These are phyloP conservation scores for Moelleriella libera DNA, from an alignment of 2,329 filamentous ascomycete genomes.

Conservation along the genomic window DNA sequence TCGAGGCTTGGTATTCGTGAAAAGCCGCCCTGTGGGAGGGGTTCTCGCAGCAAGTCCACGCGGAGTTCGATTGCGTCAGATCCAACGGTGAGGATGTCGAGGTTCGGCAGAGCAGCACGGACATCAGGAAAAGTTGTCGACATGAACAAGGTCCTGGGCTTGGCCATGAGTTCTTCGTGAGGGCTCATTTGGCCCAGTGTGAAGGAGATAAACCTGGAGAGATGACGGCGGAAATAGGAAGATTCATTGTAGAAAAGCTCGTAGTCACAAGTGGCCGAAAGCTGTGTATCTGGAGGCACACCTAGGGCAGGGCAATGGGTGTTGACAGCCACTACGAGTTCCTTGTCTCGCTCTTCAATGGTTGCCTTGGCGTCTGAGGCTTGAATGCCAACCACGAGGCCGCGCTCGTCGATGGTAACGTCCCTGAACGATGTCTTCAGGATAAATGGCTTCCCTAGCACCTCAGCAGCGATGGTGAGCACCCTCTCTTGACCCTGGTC, in stretches of 20 bases:
- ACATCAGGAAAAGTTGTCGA: constrained; percentile 84
- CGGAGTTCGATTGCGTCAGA: constrained; percentile 76
- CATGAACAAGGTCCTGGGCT: constrained; percentile 69
- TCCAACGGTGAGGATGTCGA: constrained; percentile 78
- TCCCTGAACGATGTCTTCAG: constrained; percentile 41
- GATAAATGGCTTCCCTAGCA: constrained; percentile 59
- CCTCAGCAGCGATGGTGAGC: constrained; percentile 61
- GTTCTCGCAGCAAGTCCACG: constrained; percentile 68
- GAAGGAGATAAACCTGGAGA: constrained; percentile 67
- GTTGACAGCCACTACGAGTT: constrained; percentile 55
- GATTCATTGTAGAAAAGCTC: constrained; percentile 71
- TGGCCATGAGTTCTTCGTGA: constrained; percentile 64
- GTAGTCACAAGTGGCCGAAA: constrained; percentile 64
- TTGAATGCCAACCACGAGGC: constrained; percentile 54
- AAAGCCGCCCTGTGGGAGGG: constrained; percentile 45
- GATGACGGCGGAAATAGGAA: constrained; percentile 59
- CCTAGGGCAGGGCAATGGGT: constrained; percentile 61
- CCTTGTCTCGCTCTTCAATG: constrained; percentile 41
- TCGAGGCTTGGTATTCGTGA: constrained; percentile 60
- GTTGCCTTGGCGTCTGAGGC: constrained; percentile 41
- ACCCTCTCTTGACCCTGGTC: constrained; percentile 60
- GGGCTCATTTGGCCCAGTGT: constrained; percentile 66
- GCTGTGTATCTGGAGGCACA: constrained; percentile 50
- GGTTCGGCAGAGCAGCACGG: constrained; percentile 65
- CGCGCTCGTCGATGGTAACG: constrained; percentile 38